Conservation (phyloP, 768 basidiomycete genomes). For the Agaricus sinodeliciosus region DNA sequence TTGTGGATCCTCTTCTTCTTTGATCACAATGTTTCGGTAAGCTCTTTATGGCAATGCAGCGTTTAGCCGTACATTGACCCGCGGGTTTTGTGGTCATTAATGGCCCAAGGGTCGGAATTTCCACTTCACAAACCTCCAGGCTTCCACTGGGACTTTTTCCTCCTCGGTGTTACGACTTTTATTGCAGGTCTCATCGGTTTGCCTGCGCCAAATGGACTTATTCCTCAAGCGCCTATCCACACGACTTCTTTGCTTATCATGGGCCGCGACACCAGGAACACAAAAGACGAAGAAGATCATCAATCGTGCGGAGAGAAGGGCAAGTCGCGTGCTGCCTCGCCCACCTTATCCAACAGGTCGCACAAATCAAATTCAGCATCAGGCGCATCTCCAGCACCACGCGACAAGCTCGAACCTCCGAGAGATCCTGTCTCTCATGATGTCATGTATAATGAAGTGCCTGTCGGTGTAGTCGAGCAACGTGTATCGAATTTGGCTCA, state of each 20-base stretch:
- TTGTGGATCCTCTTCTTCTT: constrained; percentile 94
- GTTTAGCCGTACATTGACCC: background rate
- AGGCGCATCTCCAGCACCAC: constrained; percentile 1
- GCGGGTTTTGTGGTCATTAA: constrained; percentile 59
- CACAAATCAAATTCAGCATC: background rate
- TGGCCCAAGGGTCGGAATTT: constrained; percentile 86
- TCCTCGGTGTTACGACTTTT: constrained; percentile 86
- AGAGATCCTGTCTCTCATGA: constrained; percentile 16
- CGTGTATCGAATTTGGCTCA: constrained; percentile 88
- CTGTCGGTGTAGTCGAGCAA: constrained; percentile 82
- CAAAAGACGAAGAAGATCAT: constrained; percentile 24
- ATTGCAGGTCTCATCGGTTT: constrained; percentile 81
- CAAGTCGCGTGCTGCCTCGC: constrained; percentile 4
- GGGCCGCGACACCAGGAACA: constrained; percentile 35
- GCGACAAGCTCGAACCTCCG: background rate
- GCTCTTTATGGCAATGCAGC: constrained; percentile 15
- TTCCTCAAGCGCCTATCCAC: constrained; percentile 90
- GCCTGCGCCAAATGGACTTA: constrained; percentile 82
- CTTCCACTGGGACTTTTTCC: constrained; percentile 85
- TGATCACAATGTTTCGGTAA: constrained; percentile 87
- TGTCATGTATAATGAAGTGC: constrained; percentile 37
- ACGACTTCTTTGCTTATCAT: constrained; percentile 75
- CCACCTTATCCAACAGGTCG: constrained; percentile 11
- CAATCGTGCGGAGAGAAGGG: background rate
- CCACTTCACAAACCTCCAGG: constrained; percentile 88